Evolutionary conservation across 805 yeast genomes (phyloP).

Genomic region (Candida nitratophila): DNA sequence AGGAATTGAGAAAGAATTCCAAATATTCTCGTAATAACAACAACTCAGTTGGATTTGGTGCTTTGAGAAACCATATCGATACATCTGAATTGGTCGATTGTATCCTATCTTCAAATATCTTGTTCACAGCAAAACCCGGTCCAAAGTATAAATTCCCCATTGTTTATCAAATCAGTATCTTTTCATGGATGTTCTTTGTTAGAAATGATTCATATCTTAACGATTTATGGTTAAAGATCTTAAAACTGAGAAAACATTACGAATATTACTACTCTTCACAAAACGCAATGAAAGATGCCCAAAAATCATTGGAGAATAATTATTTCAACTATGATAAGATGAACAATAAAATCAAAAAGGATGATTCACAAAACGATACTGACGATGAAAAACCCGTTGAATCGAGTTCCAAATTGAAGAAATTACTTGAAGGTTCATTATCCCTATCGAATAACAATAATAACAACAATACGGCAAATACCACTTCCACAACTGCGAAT

Average conservation of each 20-base stretch:
- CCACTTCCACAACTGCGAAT: background rate
- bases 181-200: slow-evolving; percentile 54
- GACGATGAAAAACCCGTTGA: slow-evolving; percentile 18
- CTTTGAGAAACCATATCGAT: slow-evolving; percentile 8
- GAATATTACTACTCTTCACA: slow-evolving; percentile 28
- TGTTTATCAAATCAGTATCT: slow-evolving; percentile 35
- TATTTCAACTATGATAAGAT: slow-evolving; percentile 24
- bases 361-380: background rate
- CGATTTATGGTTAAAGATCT: slow-evolving; percentile 40
- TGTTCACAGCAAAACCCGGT: slow-evolving; percentile 29
- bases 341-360: slow-evolving; percentile 15
- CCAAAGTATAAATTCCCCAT: slow-evolving; percentile 29
- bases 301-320: slow-evolving; percentile 23
- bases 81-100: slow-evolving; percentile 25
- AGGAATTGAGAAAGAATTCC: slow-evolving; percentile 11
- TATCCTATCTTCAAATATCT: slow-evolving; percentile 25
- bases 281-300: slow-evolving; percentile 22
- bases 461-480: background rate
- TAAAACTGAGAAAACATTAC: slow-evolving; percentile 28
- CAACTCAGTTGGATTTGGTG: background rate
- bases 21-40: slow-evolving; percentile 2
- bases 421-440: slow-evolving; percentile 22
- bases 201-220: slow-evolving; percentile 52
- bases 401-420: slow-evolving; percentile 25
- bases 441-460: background rate